Evolutionary conservation across 2,329 filamentous ascomycete genomes (phyloP).

Genomic region (Cercospora citrullina): DNA sequence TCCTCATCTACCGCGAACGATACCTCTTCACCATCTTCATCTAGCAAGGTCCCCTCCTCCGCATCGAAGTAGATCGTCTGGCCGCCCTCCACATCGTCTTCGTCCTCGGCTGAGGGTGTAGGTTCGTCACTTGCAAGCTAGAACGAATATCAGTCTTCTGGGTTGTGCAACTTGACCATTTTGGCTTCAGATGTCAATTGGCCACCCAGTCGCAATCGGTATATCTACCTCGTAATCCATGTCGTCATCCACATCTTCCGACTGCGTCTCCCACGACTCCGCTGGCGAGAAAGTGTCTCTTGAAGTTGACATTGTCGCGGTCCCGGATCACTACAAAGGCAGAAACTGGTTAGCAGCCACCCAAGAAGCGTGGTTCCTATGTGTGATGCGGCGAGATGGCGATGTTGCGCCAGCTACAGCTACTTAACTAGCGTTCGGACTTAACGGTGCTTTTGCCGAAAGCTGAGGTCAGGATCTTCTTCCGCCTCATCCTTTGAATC

Average conservation of each 20-base stretch:
- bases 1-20: conserved; percentile 30
- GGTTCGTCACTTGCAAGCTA: conserved; percentile 43
- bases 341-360: not conserved
- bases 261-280: conserved; percentile 29
- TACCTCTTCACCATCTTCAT: conserved; percentile 33
- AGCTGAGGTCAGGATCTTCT: not conserved
- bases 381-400: not conserved
- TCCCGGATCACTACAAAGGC: not conserved
- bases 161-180: not conserved
- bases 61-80: conserved; percentile 41
- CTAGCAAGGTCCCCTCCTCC: conserved; percentile 40
- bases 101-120: conserved; percentile 37
- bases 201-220: not conserved
- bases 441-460: not conserved
- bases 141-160: conserved; percentile 8
- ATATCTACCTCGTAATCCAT: conserved; percentile 50
- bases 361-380: not conserved
- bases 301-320: conserved; percentile 15
- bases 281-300: conserved; percentile 22
- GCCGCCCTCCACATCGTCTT: conserved; percentile 45
- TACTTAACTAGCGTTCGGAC: not conserved
- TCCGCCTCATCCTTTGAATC: not conserved
- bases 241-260: conserved; percentile 47
- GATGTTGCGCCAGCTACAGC: not conserved
- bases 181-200: conserved; percentile 18